phyloP scores from a whole-genome alignment of 139 green algal species.

The Chara braunii region DNA sequence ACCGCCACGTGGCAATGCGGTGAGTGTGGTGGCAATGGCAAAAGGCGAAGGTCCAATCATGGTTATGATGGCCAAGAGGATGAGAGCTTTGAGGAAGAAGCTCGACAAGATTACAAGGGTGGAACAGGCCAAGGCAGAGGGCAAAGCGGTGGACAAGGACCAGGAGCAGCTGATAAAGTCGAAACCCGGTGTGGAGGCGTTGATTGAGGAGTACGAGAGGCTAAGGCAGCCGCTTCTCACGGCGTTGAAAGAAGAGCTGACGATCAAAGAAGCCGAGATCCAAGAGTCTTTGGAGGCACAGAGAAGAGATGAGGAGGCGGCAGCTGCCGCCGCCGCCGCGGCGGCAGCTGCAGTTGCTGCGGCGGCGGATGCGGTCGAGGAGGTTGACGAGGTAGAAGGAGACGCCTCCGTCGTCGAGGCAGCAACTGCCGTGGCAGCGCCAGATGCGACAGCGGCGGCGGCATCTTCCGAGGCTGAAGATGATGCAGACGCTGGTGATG shows the following conservation, averaged over 20 bases:
- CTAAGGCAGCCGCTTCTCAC: conserved; percentile 2
- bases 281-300: too few relatives aligned
- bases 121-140: conserved; percentile 4
- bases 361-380: neutral
- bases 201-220: conserved; percentile 27
- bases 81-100: conserved; percentile 16
- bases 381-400: too few relatives aligned
- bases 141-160: conserved; percentile 12
- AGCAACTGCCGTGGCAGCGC: too few relatives aligned
- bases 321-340: neutral
- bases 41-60: conserved; percentile 12
- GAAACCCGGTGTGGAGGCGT: neutral
- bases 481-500: too few relatives aligned
- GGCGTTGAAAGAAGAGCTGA: neutral
- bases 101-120: neutral
- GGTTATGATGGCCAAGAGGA: conserved; percentile 15
- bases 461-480: too few relatives aligned
- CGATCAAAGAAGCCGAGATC: neutral
- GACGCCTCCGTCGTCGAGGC: too few relatives aligned
- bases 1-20: too few relatives aligned
- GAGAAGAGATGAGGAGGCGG: too few relatives aligned
- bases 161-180: conserved; percentile 17
- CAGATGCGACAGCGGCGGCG: too few relatives aligned
- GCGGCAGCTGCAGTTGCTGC: neutral
- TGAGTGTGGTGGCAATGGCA: too few relatives aligned